Conservation (phyloP, 1,139 yeast species). For the Magnusiomyces paraingens region DNA sequence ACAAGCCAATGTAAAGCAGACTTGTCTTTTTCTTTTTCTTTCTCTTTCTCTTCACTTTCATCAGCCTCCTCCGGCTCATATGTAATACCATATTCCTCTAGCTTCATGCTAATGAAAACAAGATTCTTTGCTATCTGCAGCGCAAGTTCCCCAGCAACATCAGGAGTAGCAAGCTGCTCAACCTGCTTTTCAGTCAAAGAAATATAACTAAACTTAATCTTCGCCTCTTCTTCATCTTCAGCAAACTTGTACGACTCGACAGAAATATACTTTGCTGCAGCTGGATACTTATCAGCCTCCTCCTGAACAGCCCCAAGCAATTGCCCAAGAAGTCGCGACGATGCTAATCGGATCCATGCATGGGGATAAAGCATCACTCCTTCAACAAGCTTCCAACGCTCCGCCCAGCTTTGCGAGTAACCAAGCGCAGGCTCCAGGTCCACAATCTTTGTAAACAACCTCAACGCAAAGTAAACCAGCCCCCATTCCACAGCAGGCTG, state of each 20-base stretch:
- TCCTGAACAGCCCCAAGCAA: constrained; percentile 40
- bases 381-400: constrained; percentile 49
- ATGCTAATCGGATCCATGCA: constrained; percentile 76
- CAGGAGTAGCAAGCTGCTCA: constrained; percentile 78
- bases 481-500: constrained; percentile 52
- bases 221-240: not conserved
- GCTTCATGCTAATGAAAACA: constrained; percentile 52
- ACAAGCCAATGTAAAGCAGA: constrained; percentile 60
- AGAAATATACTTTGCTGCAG: constrained; percentile 27
- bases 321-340: constrained; percentile 56
- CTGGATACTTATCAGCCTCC: constrained; percentile 14
- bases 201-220: not conserved
- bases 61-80: constrained; percentile 13
- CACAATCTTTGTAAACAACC: constrained; percentile 39
- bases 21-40: constrained; percentile 20
- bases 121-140: constrained; percentile 62
- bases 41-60: constrained; percentile 19
- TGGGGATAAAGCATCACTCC: constrained; percentile 73
- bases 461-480: constrained; percentile 59
- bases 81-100: constrained; percentile 43
- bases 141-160: constrained; percentile 58
- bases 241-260: not conserved
- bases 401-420: constrained; percentile 29
- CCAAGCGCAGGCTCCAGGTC: constrained; percentile 24
- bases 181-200: constrained; percentile 40